These are phyloP conservation scores for Aspergillus ustus DNA, from an alignment of 2,329 filamentous ascomycete species.

Conservation along the genomic window DNA sequence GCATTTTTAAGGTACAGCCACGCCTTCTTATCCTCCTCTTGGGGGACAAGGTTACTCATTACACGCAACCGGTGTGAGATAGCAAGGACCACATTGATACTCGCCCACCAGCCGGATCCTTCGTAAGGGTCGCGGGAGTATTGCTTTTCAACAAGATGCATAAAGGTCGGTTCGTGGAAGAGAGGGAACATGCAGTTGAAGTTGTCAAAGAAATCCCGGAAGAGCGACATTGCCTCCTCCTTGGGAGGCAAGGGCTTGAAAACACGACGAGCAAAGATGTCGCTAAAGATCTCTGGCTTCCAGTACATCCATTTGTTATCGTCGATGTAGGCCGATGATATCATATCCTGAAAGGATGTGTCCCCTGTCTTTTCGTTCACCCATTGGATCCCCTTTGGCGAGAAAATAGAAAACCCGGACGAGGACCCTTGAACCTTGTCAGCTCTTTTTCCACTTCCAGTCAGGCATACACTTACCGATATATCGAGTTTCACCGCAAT, in stretches of 20 bases:
- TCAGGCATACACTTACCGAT: slow-evolving; percentile 68
- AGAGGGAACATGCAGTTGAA: slow-evolving; percentile 99
- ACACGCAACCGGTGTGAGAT: slow-evolving; percentile 90
- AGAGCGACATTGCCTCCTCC: slow-evolving; percentile 81
- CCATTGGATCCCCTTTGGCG: slow-evolving; percentile 97
- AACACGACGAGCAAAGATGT: slow-evolving; percentile 83
- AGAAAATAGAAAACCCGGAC: slow-evolving; percentile 98
- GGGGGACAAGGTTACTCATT: slow-evolving; percentile 90
- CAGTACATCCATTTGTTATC: slow-evolving; percentile 96
- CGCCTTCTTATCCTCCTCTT: slow-evolving; percentile 90
- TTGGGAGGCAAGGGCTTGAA: slow-evolving; percentile 85
- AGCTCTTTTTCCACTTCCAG: slow-evolving; percentile 3
- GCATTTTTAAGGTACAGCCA: slow-evolving; percentile 98
- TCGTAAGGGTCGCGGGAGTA: slow-evolving; percentile 92
- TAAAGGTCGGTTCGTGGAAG: slow-evolving; percentile 97
- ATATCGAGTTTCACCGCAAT: slow-evolving; percentile 91
- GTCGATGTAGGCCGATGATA: slow-evolving; percentile 85
- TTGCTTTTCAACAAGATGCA: slow-evolving; percentile 93
- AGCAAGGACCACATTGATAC: slow-evolving; percentile 90
- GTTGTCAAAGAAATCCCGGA: slow-evolving; percentile 95
- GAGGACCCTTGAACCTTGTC: slow-evolving; percentile 71
- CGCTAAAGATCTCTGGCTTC: slow-evolving; percentile 96
- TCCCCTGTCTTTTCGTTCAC: slow-evolving; percentile 98
- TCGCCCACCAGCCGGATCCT: slow-evolving; percentile 98
- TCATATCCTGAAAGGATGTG: slow-evolving; percentile 91